Base-by-base conservation (phyloP, 106 monocot genomes). In the Allium sativum region DNA sequence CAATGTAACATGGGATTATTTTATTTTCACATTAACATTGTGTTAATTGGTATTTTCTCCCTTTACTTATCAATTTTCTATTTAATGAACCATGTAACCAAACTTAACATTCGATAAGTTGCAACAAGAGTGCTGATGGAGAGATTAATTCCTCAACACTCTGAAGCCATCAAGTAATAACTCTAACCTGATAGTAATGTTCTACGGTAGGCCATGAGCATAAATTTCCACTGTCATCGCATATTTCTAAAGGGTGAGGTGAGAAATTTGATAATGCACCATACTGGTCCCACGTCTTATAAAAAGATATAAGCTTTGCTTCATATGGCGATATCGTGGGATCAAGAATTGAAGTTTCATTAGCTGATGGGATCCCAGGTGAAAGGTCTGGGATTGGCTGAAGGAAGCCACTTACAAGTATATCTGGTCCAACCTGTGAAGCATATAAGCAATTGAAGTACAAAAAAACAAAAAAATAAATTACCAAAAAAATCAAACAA, bases 231-330 rank as follows among this genome's bases (percentile, higher is more conserved):
- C 78, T 74, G 69, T 81, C 82, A 81, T 83, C 74, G 65, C 81
- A 72, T 76, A 88, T 55, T 57, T 16, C 18, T 54, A 98, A 54
- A 78, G 80, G 73, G 78, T 98, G 91, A 54, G 96, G 82, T 72
- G 98, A 98, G 74, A 88, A 98, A 65, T 91, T 98, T 60, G 98
- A 98, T 66, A 98, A 81, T 51, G 82, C 82, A 67, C 98, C 91
- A 77, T 76, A 98, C 19, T 74, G 73, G 70, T 98, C 91, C 88
- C 98, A 98, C 21, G 98, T 98, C 82, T 98, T 91, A 61, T 98
- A 98, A 68, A 98, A 98, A 62, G 76, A 98, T 66, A 98, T 85
- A 45, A 98, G 85, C 21, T 78, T 78, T 72, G 91, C 64, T 50
- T 98, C 98, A 61, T 78, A 92, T 61, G 78, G 84, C 50, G 81